Evolutionary conservation across 768 basidiomycete genomes (phyloP).

Genomic region (Russula ochroleuca): DNA sequence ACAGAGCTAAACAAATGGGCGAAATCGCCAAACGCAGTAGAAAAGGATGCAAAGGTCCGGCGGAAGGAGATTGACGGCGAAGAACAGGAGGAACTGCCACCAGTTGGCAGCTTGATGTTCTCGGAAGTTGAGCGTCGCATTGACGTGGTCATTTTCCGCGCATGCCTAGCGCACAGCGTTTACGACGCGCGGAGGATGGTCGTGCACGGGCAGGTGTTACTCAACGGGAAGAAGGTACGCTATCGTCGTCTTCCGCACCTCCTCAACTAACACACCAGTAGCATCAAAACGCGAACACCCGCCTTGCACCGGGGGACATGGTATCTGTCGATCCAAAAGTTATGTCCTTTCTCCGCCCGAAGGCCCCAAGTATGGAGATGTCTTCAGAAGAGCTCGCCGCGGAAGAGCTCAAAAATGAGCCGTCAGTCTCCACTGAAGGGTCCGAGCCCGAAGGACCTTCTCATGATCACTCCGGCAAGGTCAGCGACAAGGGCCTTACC

Average conservation of each 20-base stretch:
- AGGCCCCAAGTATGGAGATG: constrained; percentile 30
- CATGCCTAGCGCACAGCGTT: constrained; percentile 82
- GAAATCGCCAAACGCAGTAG: constrained; percentile 42
- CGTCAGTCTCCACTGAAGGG: constrained; percentile 11
- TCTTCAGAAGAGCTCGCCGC: constrained; percentile 23
- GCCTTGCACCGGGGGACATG: constrained; percentile 92
- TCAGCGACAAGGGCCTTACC: constrained; percentile 39
- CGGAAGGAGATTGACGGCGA: constrained; percentile 40
- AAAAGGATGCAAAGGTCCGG: constrained; percentile 41
- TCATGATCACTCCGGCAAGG: constrained; percentile 10
- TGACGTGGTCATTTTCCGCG: constrained; percentile 87
- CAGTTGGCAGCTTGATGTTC: constrained; percentile 95
- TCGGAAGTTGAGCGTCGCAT: constrained; percentile 89
- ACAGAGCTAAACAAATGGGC: constrained; percentile 55
- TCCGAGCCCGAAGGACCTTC: background rate
- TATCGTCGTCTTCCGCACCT: background rate
- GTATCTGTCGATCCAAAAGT: constrained; percentile 79
- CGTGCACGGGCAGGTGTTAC: constrained; percentile 76
- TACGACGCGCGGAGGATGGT: constrained; percentile 87
- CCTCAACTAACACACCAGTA: constrained; percentile 33
- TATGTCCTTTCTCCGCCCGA: constrained; percentile 62
- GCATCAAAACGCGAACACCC: constrained; percentile 81
- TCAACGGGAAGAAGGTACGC: constrained; percentile 87
- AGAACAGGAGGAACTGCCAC: constrained; percentile 63
- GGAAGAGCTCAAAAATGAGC: constrained; percentile 29